Conservation (phyloP, 805 yeast species). For the Kodamaea kaohsiungensis region DNA sequence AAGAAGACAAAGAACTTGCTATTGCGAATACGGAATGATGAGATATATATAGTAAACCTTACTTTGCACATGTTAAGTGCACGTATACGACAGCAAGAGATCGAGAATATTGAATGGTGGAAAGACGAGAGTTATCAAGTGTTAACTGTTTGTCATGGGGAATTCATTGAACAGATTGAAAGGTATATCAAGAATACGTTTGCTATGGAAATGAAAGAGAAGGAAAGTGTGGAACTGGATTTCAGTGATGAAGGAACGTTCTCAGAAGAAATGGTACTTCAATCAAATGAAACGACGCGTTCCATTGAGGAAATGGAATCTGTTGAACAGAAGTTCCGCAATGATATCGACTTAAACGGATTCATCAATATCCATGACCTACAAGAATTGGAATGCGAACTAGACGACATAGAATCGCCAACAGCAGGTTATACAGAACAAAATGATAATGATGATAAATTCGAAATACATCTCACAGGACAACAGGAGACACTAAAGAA, state of each 20-base stretch:
- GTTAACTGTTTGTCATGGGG: slow-evolving; percentile 28
- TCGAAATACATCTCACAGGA: neutral
- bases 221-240: slow-evolving; percentile 12
- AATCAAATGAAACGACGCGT: slow-evolving; percentile 28
- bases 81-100: slow-evolving; percentile 2
- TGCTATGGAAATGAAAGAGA: slow-evolving; percentile 9
- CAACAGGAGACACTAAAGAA: neutral
- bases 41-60: slow-evolving; percentile 36
- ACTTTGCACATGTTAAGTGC: slow-evolving; percentile 22
- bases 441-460: neutral
- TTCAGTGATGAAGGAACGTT: slow-evolving; percentile 17
- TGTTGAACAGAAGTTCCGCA: neutral
- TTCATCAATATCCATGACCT: slow-evolving; percentile 11
- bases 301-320: slow-evolving; percentile 14
- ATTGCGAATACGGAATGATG: slow-evolving; percentile 17
- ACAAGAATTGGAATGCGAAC: slow-evolving; percentile 11
- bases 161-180: slow-evolving; percentile 26
- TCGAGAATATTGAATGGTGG: slow-evolving; percentile 4
- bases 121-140: slow-evolving; percentile 29
- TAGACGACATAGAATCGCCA: slow-evolving; percentile 7
- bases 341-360: slow-evolving; percentile 5
- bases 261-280: slow-evolving; percentile 17
- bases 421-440: neutral
- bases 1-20: slow-evolving; percentile 6
- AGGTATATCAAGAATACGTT: slow-evolving; percentile 23